Base-by-base conservation (phyloP, 768 basidiomycete genomes). In the Gloeopeniophorella convolvens region DNA sequence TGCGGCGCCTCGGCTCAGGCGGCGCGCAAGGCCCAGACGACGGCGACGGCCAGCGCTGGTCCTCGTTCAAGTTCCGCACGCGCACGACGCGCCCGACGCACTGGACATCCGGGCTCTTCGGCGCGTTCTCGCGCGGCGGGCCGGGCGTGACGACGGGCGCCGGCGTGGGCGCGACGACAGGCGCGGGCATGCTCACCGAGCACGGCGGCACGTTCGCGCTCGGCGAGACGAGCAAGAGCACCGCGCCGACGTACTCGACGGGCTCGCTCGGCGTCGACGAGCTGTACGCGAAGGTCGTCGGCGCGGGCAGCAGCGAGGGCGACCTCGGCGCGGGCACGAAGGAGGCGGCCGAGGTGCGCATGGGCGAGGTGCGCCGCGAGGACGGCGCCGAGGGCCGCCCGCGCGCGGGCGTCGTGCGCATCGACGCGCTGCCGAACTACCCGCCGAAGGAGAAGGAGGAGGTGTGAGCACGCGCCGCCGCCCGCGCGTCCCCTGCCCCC, bases 31-130 rank as follows among this genome's bases (percentile, higher is more conserved):
- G 16, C 5, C 26, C 34, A 13, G 42, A 56, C 33, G 44, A 57
- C 30, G 45, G 24, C 16, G 49, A 54, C 13, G 57, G 55, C 44
- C 55, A 55, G 36, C 54, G 41, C 30, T 55, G 44, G 49, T 59
- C 55, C 2, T 54, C 57, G 3, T 59, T 59, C 48, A 58, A 56
- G 42, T 57, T 60, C 53, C 48, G 49, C 30, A 51, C 50, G 28
- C 55, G 43, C 30, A 27, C 48, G 12, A 48, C 54, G 21, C 43
- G 40, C 9, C 24, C 26, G 5, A 15, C 42, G 2, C 24, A 27
- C 20, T 43, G 30, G 41, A 15, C 51, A 11, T 4, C 30, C 13
- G 28, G 41, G 16, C 30, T 37, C 12, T n/a, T n/a, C n/a, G n/a
- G n/a, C n/a, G n/a, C n/a, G n/a, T n/a, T n/a, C n/a, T n/a, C n/a